Percentiles rank a stretch among this genome's conserved stretches.
Evolutionary conservation across 2,329 filamentous ascomycete species (phyloP).

Genomic region (Nigrograna mackinnonii): DNA sequence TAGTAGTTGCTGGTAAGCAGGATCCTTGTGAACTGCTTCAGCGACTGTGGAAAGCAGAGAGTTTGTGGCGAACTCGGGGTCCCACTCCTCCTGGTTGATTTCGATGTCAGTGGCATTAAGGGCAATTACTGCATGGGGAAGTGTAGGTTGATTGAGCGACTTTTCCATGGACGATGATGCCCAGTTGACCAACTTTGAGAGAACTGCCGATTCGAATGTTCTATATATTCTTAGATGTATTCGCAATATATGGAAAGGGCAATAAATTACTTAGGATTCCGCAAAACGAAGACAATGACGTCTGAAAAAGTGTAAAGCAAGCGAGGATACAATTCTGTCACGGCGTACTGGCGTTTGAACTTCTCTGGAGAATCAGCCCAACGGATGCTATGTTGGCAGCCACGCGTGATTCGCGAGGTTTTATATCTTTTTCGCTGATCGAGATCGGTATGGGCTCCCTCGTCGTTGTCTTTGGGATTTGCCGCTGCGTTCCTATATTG

Average conservation of each 20-base stretch:
- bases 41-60: slow-evolving; percentile 29
- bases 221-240: slow-evolving; percentile 2
- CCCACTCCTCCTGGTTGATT: slow-evolving; percentile 26
- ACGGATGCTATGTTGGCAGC: not conserved
- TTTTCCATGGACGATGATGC: slow-evolving; percentile 4
- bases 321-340: slow-evolving; percentile 43
- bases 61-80: slow-evolving; percentile 43
- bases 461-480: not conserved
- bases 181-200: slow-evolving; percentile 6
- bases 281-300: slow-evolving; percentile 45
- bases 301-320: slow-evolving; percentile 47
- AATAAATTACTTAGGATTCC: slow-evolving; percentile 33
- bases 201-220: slow-evolving; percentile 5
- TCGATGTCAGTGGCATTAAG: slow-evolving; percentile 6
- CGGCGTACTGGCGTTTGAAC: slow-evolving; percentile 34
- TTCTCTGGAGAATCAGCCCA: slow-evolving; percentile 4
- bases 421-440: not conserved
- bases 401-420: not conserved
- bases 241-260: not conserved
- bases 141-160: slow-evolving; percentile 8
- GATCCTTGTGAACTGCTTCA: slow-evolving; percentile 6
- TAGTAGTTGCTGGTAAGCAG: slow-evolving; percentile 6
- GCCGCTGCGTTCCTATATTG: not conserved
- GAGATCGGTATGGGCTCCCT: not conserved
- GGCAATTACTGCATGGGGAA: slow-evolving; percentile 9